phyloP scores from a whole-genome alignment of 768 basidiomycete genomes.

The Leccinum aurantiacum region DNA sequence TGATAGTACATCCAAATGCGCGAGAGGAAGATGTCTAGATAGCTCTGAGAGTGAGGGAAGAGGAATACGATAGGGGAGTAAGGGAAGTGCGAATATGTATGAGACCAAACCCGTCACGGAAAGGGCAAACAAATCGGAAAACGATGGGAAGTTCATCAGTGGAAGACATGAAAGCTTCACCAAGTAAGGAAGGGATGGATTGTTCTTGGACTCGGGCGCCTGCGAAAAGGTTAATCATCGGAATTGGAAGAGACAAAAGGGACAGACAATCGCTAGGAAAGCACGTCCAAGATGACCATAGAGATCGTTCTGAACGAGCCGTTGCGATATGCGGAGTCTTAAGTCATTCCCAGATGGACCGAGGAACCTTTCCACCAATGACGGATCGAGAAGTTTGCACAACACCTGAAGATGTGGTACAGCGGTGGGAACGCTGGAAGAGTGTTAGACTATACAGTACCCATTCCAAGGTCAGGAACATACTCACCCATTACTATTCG shows the following conservation, averaged over 20 bases:
- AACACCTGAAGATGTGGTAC: slow-evolving; percentile 51
- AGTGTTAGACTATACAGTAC: neutral
- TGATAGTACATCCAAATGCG: slow-evolving; percentile 36
- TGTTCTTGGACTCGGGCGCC: slow-evolving; percentile 57
- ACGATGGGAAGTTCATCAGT: slow-evolving; percentile 29
- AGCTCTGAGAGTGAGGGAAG: slow-evolving; percentile 61
- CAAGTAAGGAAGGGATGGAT: slow-evolving; percentile 29
- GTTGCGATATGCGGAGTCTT: slow-evolving; percentile 38
- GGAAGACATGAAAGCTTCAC: slow-evolving; percentile 30
- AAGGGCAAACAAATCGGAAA: slow-evolving; percentile 27
- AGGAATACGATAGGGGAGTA: slow-evolving; percentile 76
- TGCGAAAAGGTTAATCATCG: slow-evolving; percentile 26
- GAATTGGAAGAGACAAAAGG: neutral
- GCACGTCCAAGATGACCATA: slow-evolving; percentile 35
- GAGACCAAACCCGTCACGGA: slow-evolving; percentile 45
- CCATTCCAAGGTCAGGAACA: neutral
- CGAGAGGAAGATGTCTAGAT: slow-evolving; percentile 62
- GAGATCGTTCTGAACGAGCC: slow-evolving; percentile 48
- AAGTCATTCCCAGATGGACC: slow-evolving; percentile 35
- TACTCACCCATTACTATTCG: slow-evolving; percentile 51
- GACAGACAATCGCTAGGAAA: slow-evolving; percentile 47
- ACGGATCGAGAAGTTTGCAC: slow-evolving; percentile 42
- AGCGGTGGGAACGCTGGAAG: slow-evolving; percentile 48
- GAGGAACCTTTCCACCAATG: slow-evolving; percentile 5
- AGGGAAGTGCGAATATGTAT: slow-evolving; percentile 66